Evolutionary conservation across 805 yeast species (phyloP), one percentile per base, ranked within the genome.

Genomic region (Candida tammaniensis): DNA sequence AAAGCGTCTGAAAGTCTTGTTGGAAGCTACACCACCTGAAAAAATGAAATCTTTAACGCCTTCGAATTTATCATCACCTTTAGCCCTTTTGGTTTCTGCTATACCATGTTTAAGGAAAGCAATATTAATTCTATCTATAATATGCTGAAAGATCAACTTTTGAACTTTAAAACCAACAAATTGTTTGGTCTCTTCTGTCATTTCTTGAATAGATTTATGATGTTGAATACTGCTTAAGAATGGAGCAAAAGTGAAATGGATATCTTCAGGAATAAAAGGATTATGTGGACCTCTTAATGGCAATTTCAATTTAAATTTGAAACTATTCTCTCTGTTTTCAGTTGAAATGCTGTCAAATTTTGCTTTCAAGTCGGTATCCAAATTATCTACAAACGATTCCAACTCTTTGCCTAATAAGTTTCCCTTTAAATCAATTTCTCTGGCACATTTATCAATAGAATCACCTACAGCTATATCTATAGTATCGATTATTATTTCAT

Each of bases 11-110:
- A 86, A 59, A 18, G 62, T 56, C 27, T 51, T 31, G 51, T 89
- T 93, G 1, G 96, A 80, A 0, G 91, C 95, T 1, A 93, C 98
- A 5, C 98, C 98, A 7, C 98, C 98, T 0, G 98, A 83, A 36
- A 88, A 79, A 1, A 93, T 85, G 48, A 89, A 72, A 45, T 74
- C 72, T 11, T 59, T 54, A 9, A 76, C 71, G 3, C 57, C 66
- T 2, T 41, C 44, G 18, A 80, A 59, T 38, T 67, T 64, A 1
- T 68, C 64, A 16, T 56, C 55, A n/a, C 70, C 61, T 17, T 56
- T 33, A 7, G n/a, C 15, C 20, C 7, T 17, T 15, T 30, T 13
- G 17, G 9, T 4, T 17, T 13, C 11, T 14, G 4, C 10, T n/a
- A 22, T 11, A 3, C 61, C 61, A 41, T 61, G 66, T 39, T 55